Percentiles rank a stretch among this genome's conserved stretches.
Evolutionary conservation across 1,139 yeast genomes (phyloP).

Genomic region (Candida freyschussii): DNA sequence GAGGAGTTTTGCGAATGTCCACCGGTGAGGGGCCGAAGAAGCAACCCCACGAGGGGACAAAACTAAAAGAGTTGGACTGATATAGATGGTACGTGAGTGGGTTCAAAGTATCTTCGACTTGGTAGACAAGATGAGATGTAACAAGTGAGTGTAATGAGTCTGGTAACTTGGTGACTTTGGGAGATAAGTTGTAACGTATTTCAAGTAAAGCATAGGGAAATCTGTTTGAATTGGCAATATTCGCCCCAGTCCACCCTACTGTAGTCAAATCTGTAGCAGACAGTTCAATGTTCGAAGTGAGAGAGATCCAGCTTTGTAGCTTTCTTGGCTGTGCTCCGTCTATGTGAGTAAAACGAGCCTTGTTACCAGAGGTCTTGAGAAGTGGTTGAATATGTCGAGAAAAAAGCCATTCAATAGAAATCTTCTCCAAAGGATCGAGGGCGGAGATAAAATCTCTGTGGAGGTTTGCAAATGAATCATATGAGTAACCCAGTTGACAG

Average conservation of each 20-base stretch:
- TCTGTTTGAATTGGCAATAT: conserved; percentile 14
- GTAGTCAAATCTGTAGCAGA: conserved; percentile 13
- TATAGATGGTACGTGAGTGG: conserved; percentile 31
- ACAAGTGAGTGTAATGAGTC: conserved; percentile 20
- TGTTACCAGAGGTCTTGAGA: conserved; percentile 38
- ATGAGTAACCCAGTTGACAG: conserved; percentile 9
- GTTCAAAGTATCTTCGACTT: conserved; percentile 29
- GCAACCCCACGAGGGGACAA: conserved; percentile 30
- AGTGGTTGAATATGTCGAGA: conserved; percentile 45
- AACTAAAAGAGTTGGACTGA: conserved; percentile 14
- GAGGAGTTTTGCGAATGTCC: conserved; percentile 36
- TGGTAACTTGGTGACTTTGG: conserved; percentile 4
- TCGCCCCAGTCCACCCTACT: conserved; percentile 24
- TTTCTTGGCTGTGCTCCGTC: conserved; percentile 7
- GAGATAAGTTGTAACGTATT: conserved; percentile 13
- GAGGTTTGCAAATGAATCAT: conserved; percentile 10
- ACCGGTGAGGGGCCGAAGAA: conserved; percentile 22
- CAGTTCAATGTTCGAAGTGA: conserved; percentile 29
- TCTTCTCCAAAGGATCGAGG: conserved; percentile 39
- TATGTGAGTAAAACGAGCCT: conserved; percentile 40
- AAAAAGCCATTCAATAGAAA: conserved; percentile 48
- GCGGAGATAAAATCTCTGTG: conserved; percentile 8
- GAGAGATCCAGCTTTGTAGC: conserved; percentile 29
- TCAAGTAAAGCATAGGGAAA: conserved; percentile 36
- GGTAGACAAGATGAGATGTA: conserved; percentile 32